Evolutionary conservation across 495 filamentous ascomycete species (phyloP), one percentile per base, ranked within the genome.

Genomic region (Aspergillus cavernicola): DNA sequence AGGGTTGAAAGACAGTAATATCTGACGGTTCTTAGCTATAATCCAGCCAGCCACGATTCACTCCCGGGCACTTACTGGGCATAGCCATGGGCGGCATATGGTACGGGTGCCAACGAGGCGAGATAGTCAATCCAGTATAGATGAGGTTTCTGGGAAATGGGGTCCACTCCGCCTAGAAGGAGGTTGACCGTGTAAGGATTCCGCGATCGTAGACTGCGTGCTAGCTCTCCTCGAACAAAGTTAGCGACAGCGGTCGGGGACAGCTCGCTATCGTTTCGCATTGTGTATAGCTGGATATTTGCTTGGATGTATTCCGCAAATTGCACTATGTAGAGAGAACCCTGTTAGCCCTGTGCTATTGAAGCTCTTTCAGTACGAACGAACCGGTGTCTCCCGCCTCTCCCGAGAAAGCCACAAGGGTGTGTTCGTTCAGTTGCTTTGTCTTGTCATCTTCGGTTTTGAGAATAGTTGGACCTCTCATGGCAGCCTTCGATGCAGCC

Each of bases 301-400:
- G 93, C 95, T 83, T 97, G 91, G 73, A 97, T 91, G 76, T 90
- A 97, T 78, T 99, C 93, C 63, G 93, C 90, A 70, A 99, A 99
- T 84, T 99, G 93, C 43, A 97, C 93, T 95, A 57, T 45, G 40
- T n/a, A 41, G 6, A 32, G 16, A 16, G 11, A 33, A 10, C 58
- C 77, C 61, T 75, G 70, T 62, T 53, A 51, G 29, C 18, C 22
- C n/a, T 23, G 20, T 45, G 22, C 9, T 39, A 4, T 15, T 26
- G 41, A 44, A 15, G 12, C 22, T 31, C 33, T 0, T 22, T 35
- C 13, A 15, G 19, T 18, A 18, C 19, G 11, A 35, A 68, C 63
- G 56, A 79, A 96, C 92, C 84, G 59, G 95, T 97, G 68, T 99
- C 93, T 64, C 93, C 93, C 52, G 95, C 86, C 77, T 99, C 93